Evolutionary conservation across 169 alveolate species (phyloP), one percentile per base, ranked within the genome.

Genomic region (Cryptosporidium ubiquitum): DNA sequence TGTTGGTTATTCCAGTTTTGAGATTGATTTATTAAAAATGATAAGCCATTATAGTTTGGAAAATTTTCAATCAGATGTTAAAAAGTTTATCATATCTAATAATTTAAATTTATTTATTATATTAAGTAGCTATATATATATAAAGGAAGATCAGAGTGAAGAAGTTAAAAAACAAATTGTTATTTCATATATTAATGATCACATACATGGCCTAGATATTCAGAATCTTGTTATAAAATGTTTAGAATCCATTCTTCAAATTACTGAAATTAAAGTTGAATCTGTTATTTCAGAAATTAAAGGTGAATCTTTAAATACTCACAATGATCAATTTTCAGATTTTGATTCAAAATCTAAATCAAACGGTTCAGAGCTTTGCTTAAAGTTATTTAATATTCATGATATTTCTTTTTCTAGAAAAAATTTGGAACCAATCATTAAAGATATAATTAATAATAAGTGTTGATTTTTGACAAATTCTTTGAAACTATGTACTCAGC

Each of bases 1-100:
- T n/a, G 55, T 64, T 60, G 89, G 89, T 0, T 79, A 79, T 64
- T 79, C 89, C 12, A 79, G 89, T 10, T 79, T 79, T 79, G 89
- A 79, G 29, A 79, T 79, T 10, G 58, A 64, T 29, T 12, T 79
- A 37, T 26, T 40, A 20, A 9, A 29, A 20, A 79, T 79, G 0
- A 42, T 64, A 61, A 64, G 33, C 3, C 74, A 79, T 55, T 79
- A 61, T 49, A 35, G 37, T 5, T 20, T 74, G 3, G 20, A 14
- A 31, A 79, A 47, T 42, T 61, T 79, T 42, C 37, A 44, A 23
- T 3, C 26, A 55, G 47, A 73, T 33, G 10, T 51, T 31, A 51
- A 10, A 5, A 37, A 31, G 12, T 73, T 52, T 73, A 73, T 55
- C n/a, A 26, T 14, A 23, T 4, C 3, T 37, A 73, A 73, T 7